Evolutionary conservation across 2,329 filamentous ascomycete species (phyloP), one percentile per base, ranked within the genome.

Genomic region (Pseudogymnoascus sp.): DNA sequence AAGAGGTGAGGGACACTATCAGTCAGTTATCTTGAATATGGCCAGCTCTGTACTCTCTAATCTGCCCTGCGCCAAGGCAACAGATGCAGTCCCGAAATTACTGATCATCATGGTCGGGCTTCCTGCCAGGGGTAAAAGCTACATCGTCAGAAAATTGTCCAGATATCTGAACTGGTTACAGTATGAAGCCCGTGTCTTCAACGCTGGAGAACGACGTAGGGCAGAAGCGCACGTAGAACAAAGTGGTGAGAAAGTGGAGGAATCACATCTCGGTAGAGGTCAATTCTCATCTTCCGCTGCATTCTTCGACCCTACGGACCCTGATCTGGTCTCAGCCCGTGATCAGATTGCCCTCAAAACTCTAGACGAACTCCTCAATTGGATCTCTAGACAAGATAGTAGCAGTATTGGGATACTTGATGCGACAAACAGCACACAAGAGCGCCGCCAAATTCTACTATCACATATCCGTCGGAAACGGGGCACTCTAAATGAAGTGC

Each of bases 81-180:
- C 33, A 35, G 33, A 35, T 35, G 33, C 33, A 35, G 33, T 10
- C 33, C 33, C 33, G 10, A 35, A 35, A 35, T 35, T 35, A 10
- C 33, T 35, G 11, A 35, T 35, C 33, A 35, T 99, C 71, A 97
- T 99, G 95, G 95, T 99, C 66, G 95, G 95, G 69, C 82, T 99
- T 74, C 95, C 95, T 62, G 95, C 95, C 66, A 84, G 95, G 70
- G 95, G 95, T 73, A 99, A 99, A 83, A 96, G 91, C 79, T 86
- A 96, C 76, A 97, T 99, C 75, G 93, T 69, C 92, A 96, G 73
- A 97, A 96, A 85, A 92, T 93, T 95, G 33, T 35, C 33, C 33
- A 35, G 95, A 65, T 99, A 99, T 77, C 87, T 97, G 37, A 90
- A 90, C 75, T 99, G 95, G 95, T 88, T 97, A 64, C 96, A 93